A percentile compares a stretch with the other conserved stretches of the same genome.
These are phyloP conservation scores for Silybum marianum DNA, from an alignment of 129 eudicot genomes.

Conservation along the genomic window DNA sequence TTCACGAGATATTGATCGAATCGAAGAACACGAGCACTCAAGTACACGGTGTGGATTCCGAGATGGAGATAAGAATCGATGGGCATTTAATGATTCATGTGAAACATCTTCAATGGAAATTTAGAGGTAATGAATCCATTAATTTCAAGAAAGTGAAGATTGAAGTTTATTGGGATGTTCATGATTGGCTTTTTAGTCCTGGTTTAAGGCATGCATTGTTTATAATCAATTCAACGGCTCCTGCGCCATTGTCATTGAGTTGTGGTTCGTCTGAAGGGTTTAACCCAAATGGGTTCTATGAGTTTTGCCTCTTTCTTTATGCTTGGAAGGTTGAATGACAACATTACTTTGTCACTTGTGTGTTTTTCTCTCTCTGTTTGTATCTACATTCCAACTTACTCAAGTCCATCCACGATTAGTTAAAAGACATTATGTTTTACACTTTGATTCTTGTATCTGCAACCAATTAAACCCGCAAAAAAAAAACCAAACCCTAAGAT, in stretches of 20 bases:
- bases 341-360: too few relatives aligned
- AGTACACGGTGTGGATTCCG: slow-evolving; percentile 53
- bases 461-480: too few relatives aligned
- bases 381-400: neutral
- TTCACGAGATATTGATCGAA: slow-evolving; percentile 80
- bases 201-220: slow-evolving; percentile 84
- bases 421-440: neutral
- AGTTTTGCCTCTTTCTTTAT: slow-evolving; percentile 82
- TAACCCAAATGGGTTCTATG: slow-evolving; percentile 53
- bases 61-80: slow-evolving; percentile 90
- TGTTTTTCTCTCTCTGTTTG: neutral
- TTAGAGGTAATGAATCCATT: slow-evolving; percentile 76
- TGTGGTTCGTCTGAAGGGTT: slow-evolving; percentile 52
- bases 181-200: slow-evolving; percentile 88
- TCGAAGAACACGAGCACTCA: slow-evolving; percentile 44
- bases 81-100: slow-evolving; percentile 75
- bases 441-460: too few relatives aligned
- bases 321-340: slow-evolving; percentile 84
- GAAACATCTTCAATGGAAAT: slow-evolving; percentile 90
- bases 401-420: neutral
- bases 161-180: slow-evolving; percentile 93
- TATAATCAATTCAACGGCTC: slow-evolving; percentile 60
- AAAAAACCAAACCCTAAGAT: too few relatives aligned
- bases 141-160: slow-evolving; percentile 56
- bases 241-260: slow-evolving; percentile 46